Conservation (phyloP, 169 alveolate genomes). For the Plasmodium fragile region DNA sequence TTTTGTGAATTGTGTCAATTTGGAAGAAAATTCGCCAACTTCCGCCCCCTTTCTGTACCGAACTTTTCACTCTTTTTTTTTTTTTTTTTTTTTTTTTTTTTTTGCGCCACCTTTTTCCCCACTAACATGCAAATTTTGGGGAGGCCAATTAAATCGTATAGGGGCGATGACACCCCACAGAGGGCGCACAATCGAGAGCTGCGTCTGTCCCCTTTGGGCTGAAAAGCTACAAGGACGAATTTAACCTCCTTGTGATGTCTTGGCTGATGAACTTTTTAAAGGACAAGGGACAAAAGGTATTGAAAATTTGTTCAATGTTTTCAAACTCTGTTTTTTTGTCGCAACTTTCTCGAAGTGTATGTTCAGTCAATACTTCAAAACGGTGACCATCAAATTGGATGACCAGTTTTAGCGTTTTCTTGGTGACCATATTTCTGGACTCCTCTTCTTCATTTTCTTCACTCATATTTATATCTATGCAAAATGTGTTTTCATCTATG, state of each 20-base stretch:
- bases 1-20: neutral
- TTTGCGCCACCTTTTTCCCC: neutral
- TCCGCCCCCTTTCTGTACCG: neutral
- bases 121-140: neutral
- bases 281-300: slow-evolving; percentile 43
- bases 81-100: too few species aligned
- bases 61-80: neutral
- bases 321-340: slow-evolving; percentile 14
- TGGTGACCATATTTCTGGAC: neutral
- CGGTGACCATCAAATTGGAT: slow-evolving; percentile 11
- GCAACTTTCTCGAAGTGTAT: neutral
- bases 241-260: neutral
- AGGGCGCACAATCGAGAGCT: neutral
- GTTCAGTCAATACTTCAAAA: slow-evolving; percentile 28
- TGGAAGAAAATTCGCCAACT: neutral
- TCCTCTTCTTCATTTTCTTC: slow-evolving; percentile 2
- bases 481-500: slow-evolving; percentile 37
- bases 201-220: neutral
- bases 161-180: neutral
- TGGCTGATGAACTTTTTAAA: slow-evolving; percentile 31
- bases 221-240: neutral
- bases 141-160: neutral
- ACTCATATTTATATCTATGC: slow-evolving; percentile 21
- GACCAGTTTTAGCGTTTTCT: slow-evolving; percentile 8
- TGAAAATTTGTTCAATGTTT: slow-evolving; percentile 43